These are phyloP conservation scores for Zizania palustris DNA, from an alignment of 202 grass and related monocot species.

Conservation along the genomic window DNA sequence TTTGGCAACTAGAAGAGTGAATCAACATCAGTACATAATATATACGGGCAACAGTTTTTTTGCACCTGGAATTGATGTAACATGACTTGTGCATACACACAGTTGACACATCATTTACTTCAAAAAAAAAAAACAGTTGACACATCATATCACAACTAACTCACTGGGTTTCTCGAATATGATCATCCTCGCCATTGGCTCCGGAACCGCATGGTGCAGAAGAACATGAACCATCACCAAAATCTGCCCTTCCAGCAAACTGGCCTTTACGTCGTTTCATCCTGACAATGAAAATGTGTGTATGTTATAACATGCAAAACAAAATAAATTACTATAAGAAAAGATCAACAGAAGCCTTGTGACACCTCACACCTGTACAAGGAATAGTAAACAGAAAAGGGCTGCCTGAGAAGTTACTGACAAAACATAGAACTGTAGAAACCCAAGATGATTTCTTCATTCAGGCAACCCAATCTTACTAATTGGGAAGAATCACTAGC, in stretches of 20 bases:
- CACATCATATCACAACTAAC: conserved; percentile 42
- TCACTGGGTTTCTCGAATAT: conserved; percentile 59
- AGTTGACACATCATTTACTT: conserved; percentile 36
- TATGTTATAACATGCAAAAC: conserved; percentile 20
- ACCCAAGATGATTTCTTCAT: conserved; percentile 17
- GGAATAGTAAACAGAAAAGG: conserved; percentile 13
- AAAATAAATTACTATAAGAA: conserved; percentile 30
- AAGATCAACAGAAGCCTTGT: not conserved
- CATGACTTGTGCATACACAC: conserved; percentile 24
- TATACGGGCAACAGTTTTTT: conserved; percentile 32
- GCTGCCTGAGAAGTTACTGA: conserved; percentile 12
- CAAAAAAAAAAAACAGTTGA: too few species aligned
- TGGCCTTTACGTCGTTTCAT: conserved; percentile 76
- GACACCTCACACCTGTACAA: not conserved
- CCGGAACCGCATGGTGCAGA: conserved; percentile 43
- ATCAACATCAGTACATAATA: conserved; percentile 35
- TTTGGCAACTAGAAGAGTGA: conserved; percentile 61
- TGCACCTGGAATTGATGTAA: conserved; percentile 31
- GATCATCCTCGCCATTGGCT: conserved; percentile 46
- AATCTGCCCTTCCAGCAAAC: conserved; percentile 66
- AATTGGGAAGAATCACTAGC: not conserved
- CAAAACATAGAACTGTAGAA: conserved; percentile 13
- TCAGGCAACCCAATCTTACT: conserved; percentile 23
- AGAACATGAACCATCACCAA: conserved; percentile 48
- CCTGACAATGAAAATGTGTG: conserved; percentile 39